phyloP scores from a whole-genome alignment of 495 filamentous ascomycete species.

The Neurospora intermedia region DNA sequence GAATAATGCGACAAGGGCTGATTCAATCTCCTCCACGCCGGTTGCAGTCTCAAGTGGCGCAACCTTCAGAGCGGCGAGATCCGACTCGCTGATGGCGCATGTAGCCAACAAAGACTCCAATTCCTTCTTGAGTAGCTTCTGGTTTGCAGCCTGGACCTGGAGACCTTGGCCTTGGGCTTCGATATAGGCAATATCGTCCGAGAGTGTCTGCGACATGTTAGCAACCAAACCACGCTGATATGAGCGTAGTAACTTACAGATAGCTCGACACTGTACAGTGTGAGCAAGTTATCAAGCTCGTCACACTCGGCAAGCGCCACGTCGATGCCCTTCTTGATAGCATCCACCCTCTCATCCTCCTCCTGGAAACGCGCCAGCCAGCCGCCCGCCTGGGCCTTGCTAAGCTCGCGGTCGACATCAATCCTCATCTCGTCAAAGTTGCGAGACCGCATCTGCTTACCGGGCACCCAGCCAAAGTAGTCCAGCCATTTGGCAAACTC shows the following conservation, averaged over 20 bases:
- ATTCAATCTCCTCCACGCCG: constrained; percentile 67
- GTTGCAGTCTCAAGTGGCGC: constrained; percentile 60
- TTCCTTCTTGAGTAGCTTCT: constrained; percentile 85
- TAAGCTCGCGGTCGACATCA: constrained; percentile 77
- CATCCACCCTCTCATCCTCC: constrained; percentile 77
- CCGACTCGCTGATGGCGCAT: constrained; percentile 67
- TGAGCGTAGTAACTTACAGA: constrained; percentile 49
- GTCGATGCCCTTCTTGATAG: constrained; percentile 75
- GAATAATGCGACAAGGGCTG: constrained; percentile 67
- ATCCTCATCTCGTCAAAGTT: constrained; percentile 74
- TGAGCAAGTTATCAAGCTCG: constrained; percentile 85
- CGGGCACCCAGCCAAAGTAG: constrained; percentile 81
- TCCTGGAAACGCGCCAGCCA: constrained; percentile 84
- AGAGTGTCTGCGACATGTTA: constrained; percentile 56
- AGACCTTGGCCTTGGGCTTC: constrained; percentile 94
- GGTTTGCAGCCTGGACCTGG: constrained; percentile 94
- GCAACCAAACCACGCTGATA: constrained; percentile 23
- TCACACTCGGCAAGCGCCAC: constrained; percentile 87
- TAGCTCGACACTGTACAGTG: constrained; percentile 86
- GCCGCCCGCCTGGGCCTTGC: constrained; percentile 80
- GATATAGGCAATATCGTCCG: constrained; percentile 92
- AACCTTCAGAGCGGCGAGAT: constrained; percentile 61
- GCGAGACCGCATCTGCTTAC: constrained; percentile 54
- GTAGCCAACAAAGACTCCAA: constrained; percentile 72
- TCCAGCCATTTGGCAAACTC: constrained; percentile 66